These are phyloP conservation scores for Coelastrella sp. DNA, from an alignment of 139 green algal genomes.

Conservation along the genomic window DNA sequence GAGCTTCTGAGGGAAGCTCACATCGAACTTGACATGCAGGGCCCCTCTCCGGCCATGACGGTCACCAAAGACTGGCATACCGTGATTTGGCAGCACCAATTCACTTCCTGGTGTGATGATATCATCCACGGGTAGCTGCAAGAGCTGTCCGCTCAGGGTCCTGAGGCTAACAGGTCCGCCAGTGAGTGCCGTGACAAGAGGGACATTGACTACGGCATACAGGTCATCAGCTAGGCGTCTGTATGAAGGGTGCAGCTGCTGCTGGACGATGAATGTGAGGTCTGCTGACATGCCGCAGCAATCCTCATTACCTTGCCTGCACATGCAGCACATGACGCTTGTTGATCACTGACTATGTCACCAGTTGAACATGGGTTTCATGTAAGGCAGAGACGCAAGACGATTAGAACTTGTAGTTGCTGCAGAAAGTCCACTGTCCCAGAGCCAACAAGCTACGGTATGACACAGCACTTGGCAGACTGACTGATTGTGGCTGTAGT, in stretches of 20 bases:
- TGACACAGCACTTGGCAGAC: too few species aligned
- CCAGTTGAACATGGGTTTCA: too few species aligned
- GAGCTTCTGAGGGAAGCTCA: slow-evolving; percentile 41
- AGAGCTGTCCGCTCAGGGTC: slow-evolving; percentile 40
- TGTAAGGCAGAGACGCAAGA: too few species aligned
- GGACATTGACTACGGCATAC: slow-evolving; percentile 31
- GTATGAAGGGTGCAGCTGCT: slow-evolving; percentile 45
- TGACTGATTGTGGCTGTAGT: too few species aligned
- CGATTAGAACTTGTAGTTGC: too few species aligned
- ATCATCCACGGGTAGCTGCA: slow-evolving; percentile 41
- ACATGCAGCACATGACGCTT: neutral
- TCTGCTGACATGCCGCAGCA: slow-evolving; percentile 31
- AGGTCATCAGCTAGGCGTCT: slow-evolving; percentile 44
- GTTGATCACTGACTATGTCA: too few species aligned
- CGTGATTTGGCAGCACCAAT: slow-evolving; percentile 39
- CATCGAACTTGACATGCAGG: slow-evolving; percentile 50
- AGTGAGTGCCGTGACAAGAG: slow-evolving; percentile 46
- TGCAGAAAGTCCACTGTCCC: too few species aligned
- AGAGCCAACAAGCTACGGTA: too few species aligned
- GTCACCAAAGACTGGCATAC: slow-evolving; percentile 19
- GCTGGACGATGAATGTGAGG: slow-evolving; percentile 32
- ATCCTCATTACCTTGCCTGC: slow-evolving; percentile 15
- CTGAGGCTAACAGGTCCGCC: slow-evolving; percentile 36
- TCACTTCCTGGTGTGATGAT: slow-evolving; percentile 25
- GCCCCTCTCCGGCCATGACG: slow-evolving; percentile 3